Base-by-base conservation (phyloP, 352 stramenopile species). In the Globisporangium nodosum region DNA sequence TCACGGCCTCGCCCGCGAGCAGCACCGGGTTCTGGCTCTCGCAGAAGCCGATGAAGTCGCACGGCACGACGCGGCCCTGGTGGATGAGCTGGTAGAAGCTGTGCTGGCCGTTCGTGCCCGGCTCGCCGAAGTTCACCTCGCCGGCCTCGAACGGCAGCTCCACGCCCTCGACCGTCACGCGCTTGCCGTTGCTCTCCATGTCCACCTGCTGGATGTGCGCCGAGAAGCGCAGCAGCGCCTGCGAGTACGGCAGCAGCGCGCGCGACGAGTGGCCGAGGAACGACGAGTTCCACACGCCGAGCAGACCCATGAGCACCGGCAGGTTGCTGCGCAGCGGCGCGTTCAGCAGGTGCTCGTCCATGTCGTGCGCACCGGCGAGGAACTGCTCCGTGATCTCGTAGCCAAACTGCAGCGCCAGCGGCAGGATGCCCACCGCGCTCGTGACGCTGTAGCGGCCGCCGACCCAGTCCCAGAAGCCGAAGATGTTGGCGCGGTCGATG, bases 11-110 rank as follows among this genome's bases (percentile, higher is more conserved):
- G 33, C 77, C 76, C 0, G 73, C 74, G 51, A 92, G 73, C 45
- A 69, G 40, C 54, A 96, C 71, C 43, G 85, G 84, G 68, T 89
- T 85, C 78, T 99, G 96, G 61, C 81, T 97, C 73, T 98, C 80
- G 63, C 94, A 93, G 70, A 99, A 99, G 37, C 96, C 97, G 62
- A 99, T 97, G 72, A 99, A 99, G 69, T 99, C 97, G 61, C 88
- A 94, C 39, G 97, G 97, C 50, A 99, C 97, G 24, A 97, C 87
- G 48, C 92, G 86, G 56, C 96, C 96, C 76, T 99, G 97, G 87
- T 99, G 97, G 63, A 99, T 97, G 45, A 99, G 83, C 85, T 99
- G 97, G 76, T 99, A 99, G 76, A 99, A 99, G 54, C 74, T 92
- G 87, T 99, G 97, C 78, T 99, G 96, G 24, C 96, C 96, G 76